phyloP scores from a whole-genome alignment of 768 basidiomycete species.

The Mycena galopus region DNA sequence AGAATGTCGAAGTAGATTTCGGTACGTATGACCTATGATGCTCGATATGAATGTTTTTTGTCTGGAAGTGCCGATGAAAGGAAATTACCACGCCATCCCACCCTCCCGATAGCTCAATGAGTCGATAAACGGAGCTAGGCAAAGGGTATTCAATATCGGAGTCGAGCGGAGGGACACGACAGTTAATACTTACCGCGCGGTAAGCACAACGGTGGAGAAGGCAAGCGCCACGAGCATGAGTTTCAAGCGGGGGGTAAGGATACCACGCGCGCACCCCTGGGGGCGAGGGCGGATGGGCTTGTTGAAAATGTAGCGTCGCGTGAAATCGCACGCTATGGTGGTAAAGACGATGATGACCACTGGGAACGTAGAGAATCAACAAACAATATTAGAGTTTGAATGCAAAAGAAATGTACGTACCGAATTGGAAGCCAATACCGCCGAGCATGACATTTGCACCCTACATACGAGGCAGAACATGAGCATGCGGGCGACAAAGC shows the following conservation, averaged over 20 bases:
- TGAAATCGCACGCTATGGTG: constrained; percentile 58
- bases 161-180: background rate
- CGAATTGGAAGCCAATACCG: constrained; percentile 73
- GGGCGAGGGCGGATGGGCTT: constrained; percentile 44
- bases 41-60: too few species aligned
- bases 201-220: constrained; percentile 56
- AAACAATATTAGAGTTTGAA: background rate
- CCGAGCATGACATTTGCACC: constrained; percentile 59
- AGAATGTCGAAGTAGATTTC: constrained; percentile 7
- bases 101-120: constrained; percentile 10
- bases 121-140: background rate
- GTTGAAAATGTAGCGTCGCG: constrained; percentile 54
- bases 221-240: constrained; percentile 52
- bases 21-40: background rate
- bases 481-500: background rate
- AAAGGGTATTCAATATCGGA: background rate
- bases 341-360: constrained; percentile 59
- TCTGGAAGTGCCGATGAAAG: too few species aligned
- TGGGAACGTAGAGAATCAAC: constrained; percentile 31
- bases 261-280: background rate
- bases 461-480: background rate
- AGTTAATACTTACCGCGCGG: constrained; percentile 59
- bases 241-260: constrained; percentile 8
- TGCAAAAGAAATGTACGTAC: constrained; percentile 40
- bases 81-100: too few species aligned